Conservation (phyloP, 768 basidiomycete species). For the Termitomyces sp. region DNA sequence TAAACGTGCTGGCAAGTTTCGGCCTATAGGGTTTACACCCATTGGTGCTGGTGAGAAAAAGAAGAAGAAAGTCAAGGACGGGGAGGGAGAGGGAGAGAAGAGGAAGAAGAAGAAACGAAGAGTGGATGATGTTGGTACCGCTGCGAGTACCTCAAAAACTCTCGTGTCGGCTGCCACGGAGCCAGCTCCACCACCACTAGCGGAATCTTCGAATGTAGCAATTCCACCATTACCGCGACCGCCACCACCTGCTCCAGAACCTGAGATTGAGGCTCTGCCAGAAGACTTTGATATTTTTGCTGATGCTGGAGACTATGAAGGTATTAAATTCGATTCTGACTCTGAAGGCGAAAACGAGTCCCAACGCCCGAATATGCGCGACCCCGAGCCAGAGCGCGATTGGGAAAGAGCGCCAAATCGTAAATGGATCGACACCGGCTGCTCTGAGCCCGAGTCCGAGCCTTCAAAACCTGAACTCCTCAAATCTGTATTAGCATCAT, state of each 20-base stretch:
- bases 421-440: constrained; percentile 40
- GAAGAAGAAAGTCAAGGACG: constrained; percentile 44
- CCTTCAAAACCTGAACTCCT: constrained; percentile 11
- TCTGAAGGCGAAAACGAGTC: constrained; percentile 46
- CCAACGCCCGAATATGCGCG: constrained; percentile 5
- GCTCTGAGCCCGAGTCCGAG: constrained; percentile 25
- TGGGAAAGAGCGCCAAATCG: constrained; percentile 8
- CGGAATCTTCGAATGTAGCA: neutral
- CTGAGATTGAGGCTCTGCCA: constrained; percentile 32
- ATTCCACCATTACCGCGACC: constrained; percentile 3
- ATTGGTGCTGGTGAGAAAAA: constrained; percentile 40
- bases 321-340: constrained; percentile 48
- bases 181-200: neutral
- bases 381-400: neutral
- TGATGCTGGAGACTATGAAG: constrained; percentile 78
- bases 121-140: neutral
- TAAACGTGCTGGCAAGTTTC: constrained; percentile 47
- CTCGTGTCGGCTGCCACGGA: neutral
- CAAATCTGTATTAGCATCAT: constrained; percentile 9
- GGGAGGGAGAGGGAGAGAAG: constrained; percentile 29
- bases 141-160: constrained; percentile 12
- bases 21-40: constrained; percentile 64
- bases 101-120: constrained; percentile 54
- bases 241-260: constrained; percentile 13
- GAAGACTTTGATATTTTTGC: constrained; percentile 86